Evolutionary conservation across 176 grass and related monocot genomes (phyloP), one percentile per base, ranked within the genome.

Genomic region (Carex littledalei): DNA sequence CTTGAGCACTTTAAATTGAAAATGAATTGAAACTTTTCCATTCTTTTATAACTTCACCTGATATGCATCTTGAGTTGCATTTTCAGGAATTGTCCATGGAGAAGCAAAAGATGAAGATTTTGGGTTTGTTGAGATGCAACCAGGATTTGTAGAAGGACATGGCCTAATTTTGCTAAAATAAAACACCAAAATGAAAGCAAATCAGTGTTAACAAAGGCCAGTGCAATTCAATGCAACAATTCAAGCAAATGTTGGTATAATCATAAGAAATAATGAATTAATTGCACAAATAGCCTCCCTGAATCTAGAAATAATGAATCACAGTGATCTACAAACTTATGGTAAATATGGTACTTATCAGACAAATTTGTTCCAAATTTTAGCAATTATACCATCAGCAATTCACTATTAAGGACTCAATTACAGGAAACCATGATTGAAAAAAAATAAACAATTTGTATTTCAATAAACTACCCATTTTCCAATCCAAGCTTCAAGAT

Each of bases 81-180:
- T 64, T 3, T 94, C 89, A 9, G 95, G 95, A 90, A 98, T 89
- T 84, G 90, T 24, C 86, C 90, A 91, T 2, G 95, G 93, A 20
- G 90, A 93, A 75, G 88, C 93, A 67, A 98, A 90, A 67, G 93
- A 94, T 55, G 88, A 91, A 73, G 83, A 94, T 26, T 78, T 90
- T n/a, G 95, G 83, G 82, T 98, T 98, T 14, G 92, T 98, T 43
- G 92, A 94, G 21, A 94, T 86, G 57, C 93, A 98, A 3, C 92
- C 89, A 1, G 95, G 95, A 26, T 98, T 98, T 47, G 80, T 89
- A 15, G 95, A 94, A 41, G 95, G 95, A 69, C 95, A 98, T 18
- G 93, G 85, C 85, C 95, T 91, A 63, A 94, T 94, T 86, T 93
- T 94, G 14, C 95, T 94, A 83, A 84, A 85, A 11, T 2, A 65